Base-by-base conservation (phyloP, 2,329 filamentous ascomycete genomes). In the Cladophialophora exuberans region DNA sequence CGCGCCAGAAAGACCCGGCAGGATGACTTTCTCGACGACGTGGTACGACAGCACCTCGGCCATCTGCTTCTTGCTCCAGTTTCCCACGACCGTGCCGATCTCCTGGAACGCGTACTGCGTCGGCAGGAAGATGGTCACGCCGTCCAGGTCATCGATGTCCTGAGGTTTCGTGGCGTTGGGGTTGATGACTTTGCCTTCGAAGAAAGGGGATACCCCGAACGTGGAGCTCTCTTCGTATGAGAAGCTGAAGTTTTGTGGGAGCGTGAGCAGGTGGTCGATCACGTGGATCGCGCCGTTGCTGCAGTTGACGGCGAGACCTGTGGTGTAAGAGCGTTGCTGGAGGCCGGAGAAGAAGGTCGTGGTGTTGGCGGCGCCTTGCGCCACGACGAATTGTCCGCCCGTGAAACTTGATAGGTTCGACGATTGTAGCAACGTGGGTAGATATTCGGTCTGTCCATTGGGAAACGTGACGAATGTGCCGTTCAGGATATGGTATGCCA, bases 231-330 rank as follows among this genome's bases (percentile, higher is more conserved):
- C 7, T 20, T 22, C 25, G 23, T 17, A 43, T 10, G 10, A 25
- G 39, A 25, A 22, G 39, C 25, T 25, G 39, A 43, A 43, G 23
- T 25, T 43, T n/a, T 18, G 39, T 15, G 39, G 39, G 9, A 43
- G 22, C 28, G 23, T 23, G 10, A 43, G 39, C 11, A 42, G 13
- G 23, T 23, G 23, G 23, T 7, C 11, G 20, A 43, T 9, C 9
- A 25, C 25, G 25, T 43, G 25, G 25, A 43, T 15, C 23, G 25
- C 39, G 39, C 39, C 39, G 39, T 43, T 43, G 39, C 20, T 43
- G 39, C 39, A 43, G 23, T 23, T 43, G 11, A 26, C 23, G 11
- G 23, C 39, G 15, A 15, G 18, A 7, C 10, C 20, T 25, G n/a
- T 25, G 22, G 23, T 25, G 25, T 25, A 25, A 43, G 11, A 15